Conservation (phyloP, 1,284 basidiomycete species). For the Clitocybe nebularis region DNA sequence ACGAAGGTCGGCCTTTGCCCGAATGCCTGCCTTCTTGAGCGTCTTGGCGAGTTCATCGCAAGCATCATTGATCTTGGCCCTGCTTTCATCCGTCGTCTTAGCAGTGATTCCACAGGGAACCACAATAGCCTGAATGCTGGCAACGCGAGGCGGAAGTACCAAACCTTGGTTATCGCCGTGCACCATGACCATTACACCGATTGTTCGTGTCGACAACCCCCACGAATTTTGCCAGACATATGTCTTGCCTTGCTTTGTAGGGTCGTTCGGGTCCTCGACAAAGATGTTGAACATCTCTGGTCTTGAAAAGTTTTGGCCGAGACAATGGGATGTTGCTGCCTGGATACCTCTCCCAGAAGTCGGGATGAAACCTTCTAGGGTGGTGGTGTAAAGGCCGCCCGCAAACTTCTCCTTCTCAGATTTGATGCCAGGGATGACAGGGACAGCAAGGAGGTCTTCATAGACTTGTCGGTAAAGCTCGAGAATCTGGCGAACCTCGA, state of each 20-base stretch:
- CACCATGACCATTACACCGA: conserved; percentile 99
- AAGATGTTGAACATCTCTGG: conserved; percentile 97
- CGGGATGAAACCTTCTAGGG: conserved; percentile 97
- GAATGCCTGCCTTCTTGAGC: conserved; percentile 71
- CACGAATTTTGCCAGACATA: conserved; percentile 99
- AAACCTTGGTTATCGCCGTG: conserved; percentile 98
- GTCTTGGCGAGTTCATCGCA: conserved; percentile 74
- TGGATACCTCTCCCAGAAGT: conserved; percentile 98
- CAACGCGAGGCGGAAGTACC: conserved; percentile 93
- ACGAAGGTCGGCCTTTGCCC: conserved; percentile 87
- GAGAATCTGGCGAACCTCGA: conserved; percentile 91
- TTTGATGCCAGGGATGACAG: conserved; percentile 95
- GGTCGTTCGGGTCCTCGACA: conserved; percentile 89
- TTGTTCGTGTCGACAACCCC: conserved; percentile 94
- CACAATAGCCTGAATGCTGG: conserved; percentile 87
- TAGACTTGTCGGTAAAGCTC: conserved; percentile 97
- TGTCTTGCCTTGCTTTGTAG: conserved; percentile 62
- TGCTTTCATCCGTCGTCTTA: conserved; percentile 70
- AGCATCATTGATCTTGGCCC: conserved; percentile 73
- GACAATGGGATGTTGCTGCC: conserved; percentile 95
- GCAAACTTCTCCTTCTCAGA: conserved; percentile 99
- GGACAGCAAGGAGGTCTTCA: conserved; percentile 95
- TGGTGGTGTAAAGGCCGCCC: conserved; percentile 96
- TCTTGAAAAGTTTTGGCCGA: conserved; percentile 97
- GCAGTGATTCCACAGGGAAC: conserved; percentile 92